These are phyloP conservation scores for Solanum microdontum DNA, from an alignment of 257 asterid species.

Conservation along the genomic window DNA sequence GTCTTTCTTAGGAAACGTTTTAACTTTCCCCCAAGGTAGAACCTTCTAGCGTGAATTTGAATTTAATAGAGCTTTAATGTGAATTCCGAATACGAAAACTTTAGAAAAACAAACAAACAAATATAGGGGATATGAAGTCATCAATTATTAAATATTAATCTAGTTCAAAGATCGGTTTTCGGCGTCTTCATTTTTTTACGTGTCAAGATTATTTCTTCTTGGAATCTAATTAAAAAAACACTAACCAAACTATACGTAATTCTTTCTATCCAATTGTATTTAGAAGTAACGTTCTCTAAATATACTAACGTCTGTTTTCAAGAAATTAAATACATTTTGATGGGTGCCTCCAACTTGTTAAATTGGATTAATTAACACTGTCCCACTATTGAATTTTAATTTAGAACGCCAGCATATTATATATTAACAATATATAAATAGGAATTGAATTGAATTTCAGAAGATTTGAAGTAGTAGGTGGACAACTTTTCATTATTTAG, in stretches of 20 bases:
- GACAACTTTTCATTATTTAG: too few relatives aligned
- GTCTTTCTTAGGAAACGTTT: rapidly evolving
- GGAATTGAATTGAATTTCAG: neutral
- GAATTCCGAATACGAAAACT: too few relatives aligned
- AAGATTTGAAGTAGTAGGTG: neutral
- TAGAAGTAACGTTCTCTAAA: neutral
- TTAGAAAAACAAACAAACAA: too few relatives aligned
- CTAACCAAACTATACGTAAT: neutral
- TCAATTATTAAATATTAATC: too few relatives aligned
- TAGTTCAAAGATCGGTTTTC: too few relatives aligned
- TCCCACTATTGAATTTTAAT: neutral
- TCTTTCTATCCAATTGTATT: neutral
- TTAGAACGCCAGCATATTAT: too few relatives aligned
- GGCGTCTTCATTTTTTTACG: too few relatives aligned
- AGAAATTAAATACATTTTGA: neutral
- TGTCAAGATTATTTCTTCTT: neutral
- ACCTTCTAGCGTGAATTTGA: rapidly evolving
- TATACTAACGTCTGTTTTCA: neutral
- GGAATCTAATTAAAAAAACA: neutral
- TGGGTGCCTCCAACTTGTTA: neutral
- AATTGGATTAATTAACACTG: neutral
- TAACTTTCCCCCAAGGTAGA: too few relatives aligned
- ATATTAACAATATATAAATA: neutral
- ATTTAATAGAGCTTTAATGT: too few relatives aligned
- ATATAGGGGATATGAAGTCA: too few relatives aligned